Conservation (phyloP, 225 moss, liverwort and hornwort genomes). For the Pleurozium schreberi region DNA sequence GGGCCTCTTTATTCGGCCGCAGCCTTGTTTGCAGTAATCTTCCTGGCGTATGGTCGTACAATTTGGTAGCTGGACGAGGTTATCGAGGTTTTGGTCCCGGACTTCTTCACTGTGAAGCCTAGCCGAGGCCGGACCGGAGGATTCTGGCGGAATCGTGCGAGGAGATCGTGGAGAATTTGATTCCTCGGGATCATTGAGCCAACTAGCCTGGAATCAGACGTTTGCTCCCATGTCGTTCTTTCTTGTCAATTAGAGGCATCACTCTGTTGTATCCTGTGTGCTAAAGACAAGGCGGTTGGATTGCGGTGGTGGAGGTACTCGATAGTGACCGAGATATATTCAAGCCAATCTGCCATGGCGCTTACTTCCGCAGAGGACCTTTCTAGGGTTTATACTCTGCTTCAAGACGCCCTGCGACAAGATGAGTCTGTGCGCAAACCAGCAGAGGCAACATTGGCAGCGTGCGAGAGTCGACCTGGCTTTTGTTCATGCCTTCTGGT, state of each 20-base stretch:
- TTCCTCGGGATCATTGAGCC: neutral
- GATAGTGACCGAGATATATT: neutral
- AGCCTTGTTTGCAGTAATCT: neutral
- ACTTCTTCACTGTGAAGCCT: neutral
- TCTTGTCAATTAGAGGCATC: neutral
- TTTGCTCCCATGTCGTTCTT: neutral
- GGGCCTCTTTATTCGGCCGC: neutral
- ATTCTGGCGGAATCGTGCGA: neutral
- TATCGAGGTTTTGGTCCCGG: neutral
- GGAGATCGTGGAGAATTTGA: neutral
- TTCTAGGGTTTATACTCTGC: constrained; percentile 73
- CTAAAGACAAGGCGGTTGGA: neutral
- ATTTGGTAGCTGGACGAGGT: neutral
- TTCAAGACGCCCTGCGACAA: constrained; percentile 80
- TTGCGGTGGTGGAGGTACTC: neutral
- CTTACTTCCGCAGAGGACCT: constrained; percentile 76
- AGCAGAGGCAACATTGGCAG: constrained; percentile 81
- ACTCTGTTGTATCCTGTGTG: neutral
- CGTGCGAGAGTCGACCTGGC: constrained; percentile 91
- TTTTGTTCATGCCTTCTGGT: constrained; percentile 99
- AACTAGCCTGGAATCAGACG: neutral
- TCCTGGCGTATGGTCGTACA: neutral
- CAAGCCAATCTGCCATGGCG: constrained; percentile 44
- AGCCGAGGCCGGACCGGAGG: neutral
- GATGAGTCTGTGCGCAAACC: constrained; percentile 84